Base-by-base conservation (phyloP, 2,329 filamentous ascomycete species). In the Fonsecaea monophora region DNA sequence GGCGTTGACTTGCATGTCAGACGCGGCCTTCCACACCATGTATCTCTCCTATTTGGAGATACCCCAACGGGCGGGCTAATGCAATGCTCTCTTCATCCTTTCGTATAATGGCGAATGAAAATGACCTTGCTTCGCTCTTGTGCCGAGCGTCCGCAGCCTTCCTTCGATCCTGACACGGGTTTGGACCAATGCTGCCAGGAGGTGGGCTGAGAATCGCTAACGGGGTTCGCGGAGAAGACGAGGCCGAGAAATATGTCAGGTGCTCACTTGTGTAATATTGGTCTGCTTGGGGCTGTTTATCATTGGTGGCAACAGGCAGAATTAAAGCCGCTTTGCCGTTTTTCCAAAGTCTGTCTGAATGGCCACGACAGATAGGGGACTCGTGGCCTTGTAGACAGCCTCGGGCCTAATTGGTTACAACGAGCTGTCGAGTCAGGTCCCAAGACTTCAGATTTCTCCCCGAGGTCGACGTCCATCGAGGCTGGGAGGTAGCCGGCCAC, bases 221-320 rank as follows among this genome's bases (percentile, higher is more conserved):
- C 34, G 30, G 30, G 18, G 25, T 37, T 55, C 34, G 34, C 37
- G 53, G 53, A 55, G 5, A 18, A 34, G 21, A 37, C 21, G 53
- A 34, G 25, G 30, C 34, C 53, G 53, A 35, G 32, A 30, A 21
- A 55, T 18, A 37, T 21, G 30, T 55, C 53, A 55, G 53, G 53
- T 55, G 53, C 53, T 55, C 30, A n/a, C 13, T 55, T 18, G 2
- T 34, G 53, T 25, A 25, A 25, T 50, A 50, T 25, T 30, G 45
- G 45, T 25, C 21, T 30, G 9, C 45, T 50, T 18, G 18, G 25
- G 42, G 10, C 45, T 50, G 45, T 50, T 50, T 50, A 25, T 50
- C 12, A 50, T 50, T 50, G 45, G 45, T 50, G 45, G 21, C 45
- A 21, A 21, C 40, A 25, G 25, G 45, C 18, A 25, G 21, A 50